phyloP scores from a whole-genome alignment of 2,329 filamentous ascomycete species.

The Magnaporthiopsis rhizophila region DNA sequence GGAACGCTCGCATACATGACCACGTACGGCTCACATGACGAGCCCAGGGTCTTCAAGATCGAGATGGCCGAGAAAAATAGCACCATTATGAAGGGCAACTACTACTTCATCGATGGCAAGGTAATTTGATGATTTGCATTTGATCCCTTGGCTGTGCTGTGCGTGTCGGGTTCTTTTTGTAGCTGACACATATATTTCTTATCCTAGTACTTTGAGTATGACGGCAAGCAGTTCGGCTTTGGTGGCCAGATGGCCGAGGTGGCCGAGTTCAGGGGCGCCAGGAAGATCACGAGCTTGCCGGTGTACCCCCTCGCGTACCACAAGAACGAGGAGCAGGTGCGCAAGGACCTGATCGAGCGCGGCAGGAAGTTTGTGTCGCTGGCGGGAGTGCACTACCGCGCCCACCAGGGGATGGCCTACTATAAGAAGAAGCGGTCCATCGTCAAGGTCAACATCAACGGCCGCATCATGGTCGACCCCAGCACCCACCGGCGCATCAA shows the following conservation, averaged over 20 bases:
- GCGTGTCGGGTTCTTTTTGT: background rate
- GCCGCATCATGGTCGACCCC: slow-evolving; percentile 82
- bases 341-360: slow-evolving; percentile 62
- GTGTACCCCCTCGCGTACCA: slow-evolving; percentile 78
- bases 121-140: slow-evolving; percentile 19
- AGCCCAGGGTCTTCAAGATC: slow-evolving; percentile 76
- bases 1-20: slow-evolving; percentile 70
- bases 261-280: slow-evolving; percentile 66
- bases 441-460: slow-evolving; percentile 76
- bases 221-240: slow-evolving; percentile 78
- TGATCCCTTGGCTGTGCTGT: slow-evolving; percentile 25
- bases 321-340: slow-evolving; percentile 58
- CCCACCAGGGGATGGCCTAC: slow-evolving; percentile 77
- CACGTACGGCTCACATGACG: slow-evolving; percentile 68
- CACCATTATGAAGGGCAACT: slow-evolving; percentile 63
- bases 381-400: slow-evolving; percentile 76
- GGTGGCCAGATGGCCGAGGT: slow-evolving; percentile 65
- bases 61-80: slow-evolving; percentile 65
- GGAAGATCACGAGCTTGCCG: slow-evolving; percentile 71
- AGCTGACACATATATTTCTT: background rate
- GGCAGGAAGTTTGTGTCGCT: slow-evolving; percentile 78
- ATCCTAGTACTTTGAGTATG: slow-evolving; percentile 70
- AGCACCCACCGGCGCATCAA: slow-evolving; percentile 76
- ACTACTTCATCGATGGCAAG: slow-evolving; percentile 67
- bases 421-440: slow-evolving; percentile 70